Evolutionary conservation across 169 alveolate species (phyloP), one percentile per base, ranked within the genome.

Genomic region (Plasmodium reichenowi): DNA sequence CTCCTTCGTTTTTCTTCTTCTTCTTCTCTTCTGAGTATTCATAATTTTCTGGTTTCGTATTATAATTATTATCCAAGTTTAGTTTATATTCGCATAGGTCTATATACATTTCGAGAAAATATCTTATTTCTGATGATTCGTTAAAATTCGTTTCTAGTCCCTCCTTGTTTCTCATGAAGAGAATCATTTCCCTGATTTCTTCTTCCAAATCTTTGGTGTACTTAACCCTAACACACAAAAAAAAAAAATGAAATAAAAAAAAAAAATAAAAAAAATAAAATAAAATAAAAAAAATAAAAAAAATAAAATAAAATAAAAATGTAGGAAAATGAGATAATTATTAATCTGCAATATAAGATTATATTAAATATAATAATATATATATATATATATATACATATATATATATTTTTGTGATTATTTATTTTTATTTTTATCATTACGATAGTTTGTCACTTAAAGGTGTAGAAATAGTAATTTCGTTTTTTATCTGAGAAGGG

Each of bases 401-500:
- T 52, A 56, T 56, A 56, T 56, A 56, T 56, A 56, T 56, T 5
- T 62, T 6, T 62, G 7, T 24, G 7, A 7, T 3, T 20, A 59
- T 67, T 9, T 47, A 15, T 45, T 68, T 22, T 13, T 43, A 12
- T 47, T 56, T 72, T 72, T 68, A 10, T 54, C 29, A 47, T 67
- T 83, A 72, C 87, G 92, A 86, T 47, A 86, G 76, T 38, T 73
- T 38, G 29, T 86, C 87, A 50, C 87, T 72, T 9, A 86, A 24
- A 24, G 92, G 88, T 24, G 92, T 86, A 13, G 92, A 86, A 29
- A 86, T 72, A 4, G 92, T 86, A 50, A 86, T 86, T 74, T 88
- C 93, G 48, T 63, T 76, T 63, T 75, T 76, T 50, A 88, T 88
- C 3, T 15, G 78, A 13, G 63, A 26, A 24, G 93, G 78, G 10